Evolutionary conservation across 2,329 filamentous ascomycete species (phyloP).

Genomic region (Penicillium fuscoglaucum): DNA sequence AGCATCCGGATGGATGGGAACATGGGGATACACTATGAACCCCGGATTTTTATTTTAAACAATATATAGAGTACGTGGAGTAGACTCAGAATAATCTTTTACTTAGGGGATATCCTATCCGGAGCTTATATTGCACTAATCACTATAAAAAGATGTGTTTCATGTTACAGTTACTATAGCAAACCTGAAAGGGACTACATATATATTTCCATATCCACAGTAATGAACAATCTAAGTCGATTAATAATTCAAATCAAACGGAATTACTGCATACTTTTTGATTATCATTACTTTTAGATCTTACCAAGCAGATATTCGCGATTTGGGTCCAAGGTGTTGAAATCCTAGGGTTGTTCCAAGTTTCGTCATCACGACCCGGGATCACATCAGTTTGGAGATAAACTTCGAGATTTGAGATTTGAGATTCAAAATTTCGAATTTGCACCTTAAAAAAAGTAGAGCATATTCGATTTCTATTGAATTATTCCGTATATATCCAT

Average conservation of each 20-base stretch:
- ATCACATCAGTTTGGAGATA: conserved; percentile 25
- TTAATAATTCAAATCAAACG: not conserved
- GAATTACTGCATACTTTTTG: not conserved
- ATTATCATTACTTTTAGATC: not conserved
- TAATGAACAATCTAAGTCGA: not conserved
- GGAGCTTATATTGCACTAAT: not conserved
- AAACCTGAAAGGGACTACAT: not conserved
- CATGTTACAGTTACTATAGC: not conserved
- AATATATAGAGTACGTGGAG: not conserved
- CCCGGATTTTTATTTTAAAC: not conserved
- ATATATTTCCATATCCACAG: too few species aligned
- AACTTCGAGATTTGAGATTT: not conserved
- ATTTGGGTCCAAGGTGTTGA: conserved; percentile 1
- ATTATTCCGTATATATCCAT: not conserved
- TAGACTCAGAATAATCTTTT: not conserved
- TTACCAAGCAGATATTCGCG: conserved; percentile 3
- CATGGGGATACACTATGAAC: not conserved
- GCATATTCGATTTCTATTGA: not conserved
- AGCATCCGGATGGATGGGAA: not conserved
- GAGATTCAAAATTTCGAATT: not conserved
- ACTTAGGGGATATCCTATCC: too few species aligned
- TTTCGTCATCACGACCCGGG: conserved; percentile 24
- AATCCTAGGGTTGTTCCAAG: conserved; percentile 1
- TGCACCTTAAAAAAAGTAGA: not conserved
- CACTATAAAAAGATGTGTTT: not conserved